Evolutionary conservation across 495 filamentous ascomycete genomes (phyloP).

Genomic region (Aspergillus avenaceus): DNA sequence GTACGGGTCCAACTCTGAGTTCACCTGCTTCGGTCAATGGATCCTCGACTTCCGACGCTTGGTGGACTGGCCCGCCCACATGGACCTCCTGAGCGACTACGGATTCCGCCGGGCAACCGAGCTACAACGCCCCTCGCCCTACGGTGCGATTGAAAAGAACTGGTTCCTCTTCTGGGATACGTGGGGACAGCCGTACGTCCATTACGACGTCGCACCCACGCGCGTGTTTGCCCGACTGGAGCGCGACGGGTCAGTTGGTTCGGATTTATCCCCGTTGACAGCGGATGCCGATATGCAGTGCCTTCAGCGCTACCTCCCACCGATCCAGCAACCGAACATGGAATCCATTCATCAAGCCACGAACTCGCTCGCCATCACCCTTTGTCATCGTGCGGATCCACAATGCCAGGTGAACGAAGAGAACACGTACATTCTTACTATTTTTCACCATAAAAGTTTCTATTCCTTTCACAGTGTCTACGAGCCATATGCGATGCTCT

Average conservation of each 20-base stretch:
- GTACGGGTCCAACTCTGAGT: constrained; percentile 46
- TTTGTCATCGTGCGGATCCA: constrained; percentile 44
- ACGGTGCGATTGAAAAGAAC: constrained; percentile 47
- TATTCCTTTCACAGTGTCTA: constrained; percentile 43
- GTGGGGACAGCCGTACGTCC: constrained; percentile 37
- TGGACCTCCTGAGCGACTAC: constrained; percentile 9
- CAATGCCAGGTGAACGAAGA: constrained; percentile 30
- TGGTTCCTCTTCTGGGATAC: constrained; percentile 55
- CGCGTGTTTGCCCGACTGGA: constrained; percentile 41
- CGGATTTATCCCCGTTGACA: constrained; percentile 30
- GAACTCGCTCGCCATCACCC: constrained; percentile 49
- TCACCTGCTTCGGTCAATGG: constrained; percentile 50
- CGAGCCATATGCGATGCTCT: constrained; percentile 51
- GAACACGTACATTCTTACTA: constrained; percentile 48
- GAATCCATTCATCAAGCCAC: constrained; percentile 54
- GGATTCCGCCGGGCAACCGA: constrained; percentile 38
- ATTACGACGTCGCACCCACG: constrained; percentile 44
- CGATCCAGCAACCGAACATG: constrained; percentile 10
- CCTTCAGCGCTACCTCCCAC: constrained; percentile 36
- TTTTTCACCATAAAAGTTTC: constrained; percentile 50
- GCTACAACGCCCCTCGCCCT: constrained; percentile 40
- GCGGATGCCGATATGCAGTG: constrained; percentile 32
- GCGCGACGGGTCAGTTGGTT: constrained; percentile 35
- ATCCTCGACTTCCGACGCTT: constrained; percentile 46
- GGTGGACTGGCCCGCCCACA: constrained; percentile 31